These are phyloP conservation scores for Penicillium sp. DNA, from an alignment of 2,329 filamentous ascomycete genomes.

Conservation along the genomic window DNA sequence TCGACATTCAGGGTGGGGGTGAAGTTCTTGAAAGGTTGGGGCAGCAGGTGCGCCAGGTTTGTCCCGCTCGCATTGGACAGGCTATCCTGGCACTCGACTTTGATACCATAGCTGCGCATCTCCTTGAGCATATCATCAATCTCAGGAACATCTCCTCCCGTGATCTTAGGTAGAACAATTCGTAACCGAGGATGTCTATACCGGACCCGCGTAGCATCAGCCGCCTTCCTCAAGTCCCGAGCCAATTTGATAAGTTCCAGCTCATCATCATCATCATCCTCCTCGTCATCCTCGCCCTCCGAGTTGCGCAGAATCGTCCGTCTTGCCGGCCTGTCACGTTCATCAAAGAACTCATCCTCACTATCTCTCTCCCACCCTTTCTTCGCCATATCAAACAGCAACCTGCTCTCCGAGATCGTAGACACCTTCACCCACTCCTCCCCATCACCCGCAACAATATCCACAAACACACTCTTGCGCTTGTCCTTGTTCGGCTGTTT, in stretches of 20 bases:
- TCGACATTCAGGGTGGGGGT: conserved; percentile 46
- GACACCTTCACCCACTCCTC: conserved; percentile 65
- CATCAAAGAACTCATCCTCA: conserved; percentile 41
- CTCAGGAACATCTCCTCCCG: conserved; percentile 46
- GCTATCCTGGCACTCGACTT: conserved; percentile 35
- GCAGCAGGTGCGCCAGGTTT: conserved; percentile 34
- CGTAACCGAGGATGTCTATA: conserved; percentile 57
- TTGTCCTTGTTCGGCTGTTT: conserved; percentile 36
- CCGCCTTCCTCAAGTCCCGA: conserved; percentile 54
- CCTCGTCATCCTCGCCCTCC: conserved; percentile 30
- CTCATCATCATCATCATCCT: conserved; percentile 50
- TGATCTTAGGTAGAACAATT: conserved; percentile 58
- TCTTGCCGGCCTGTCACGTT: conserved; percentile 13
- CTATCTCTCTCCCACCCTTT: conserved; percentile 55
- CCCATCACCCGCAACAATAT: conserved; percentile 60
- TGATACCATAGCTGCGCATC: conserved; percentile 50
- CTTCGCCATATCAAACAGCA: conserved; percentile 65
- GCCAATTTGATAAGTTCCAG: conserved; percentile 58
- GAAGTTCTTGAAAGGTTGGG: conserved; percentile 39
- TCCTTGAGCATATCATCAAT: conserved; percentile 54
- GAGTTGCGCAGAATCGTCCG: conserved; percentile 27
- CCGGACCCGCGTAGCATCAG: conserved; percentile 52
- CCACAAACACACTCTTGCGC: conserved; percentile 54
- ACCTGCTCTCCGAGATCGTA: conserved; percentile 57
- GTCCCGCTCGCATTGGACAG: conserved; percentile 13